phyloP scores from a whole-genome alignment of 495 filamentous ascomycete genomes.

The Penicillium cosmopolitanum region DNA sequence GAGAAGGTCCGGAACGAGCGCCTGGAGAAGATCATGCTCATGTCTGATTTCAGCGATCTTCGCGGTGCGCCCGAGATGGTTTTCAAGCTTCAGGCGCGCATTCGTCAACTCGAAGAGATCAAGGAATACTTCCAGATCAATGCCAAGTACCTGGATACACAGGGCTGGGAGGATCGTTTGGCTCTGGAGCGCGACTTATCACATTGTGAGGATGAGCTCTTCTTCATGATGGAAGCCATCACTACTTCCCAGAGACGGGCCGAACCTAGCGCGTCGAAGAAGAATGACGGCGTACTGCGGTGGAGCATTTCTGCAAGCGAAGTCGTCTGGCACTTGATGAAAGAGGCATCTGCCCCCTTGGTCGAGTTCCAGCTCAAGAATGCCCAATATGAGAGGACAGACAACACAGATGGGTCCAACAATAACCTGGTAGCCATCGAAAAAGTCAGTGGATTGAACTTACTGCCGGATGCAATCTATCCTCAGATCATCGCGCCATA shows the following conservation, averaged over 20 bases:
- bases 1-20: slow-evolving; percentile 94
- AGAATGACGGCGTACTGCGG: slow-evolving; percentile 71
- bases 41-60: slow-evolving; percentile 98
- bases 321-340: slow-evolving; percentile 95
- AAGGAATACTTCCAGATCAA: slow-evolving; percentile 95
- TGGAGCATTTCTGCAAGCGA: slow-evolving; percentile 91
- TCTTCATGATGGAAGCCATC: slow-evolving; percentile 99
- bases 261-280: slow-evolving; percentile 64
- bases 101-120: slow-evolving; percentile 94
- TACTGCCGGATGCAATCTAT: slow-evolving; percentile 88
- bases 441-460: slow-evolving; percentile 80
- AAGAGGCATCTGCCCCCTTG: slow-evolving; percentile 82
- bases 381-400: slow-evolving; percentile 88
- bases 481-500: slow-evolving; percentile 95
- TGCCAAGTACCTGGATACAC: slow-evolving; percentile 81
- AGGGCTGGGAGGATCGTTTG: slow-evolving; percentile 89
- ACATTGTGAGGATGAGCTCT: slow-evolving; percentile 92
- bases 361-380: slow-evolving; percentile 90
- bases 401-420: slow-evolving; percentile 96
- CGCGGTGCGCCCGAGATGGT: slow-evolving; percentile 94
- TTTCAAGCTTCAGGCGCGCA: slow-evolving; percentile 83
- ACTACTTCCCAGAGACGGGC: slow-evolving; percentile 90
- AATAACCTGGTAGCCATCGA: slow-evolving; percentile 88
- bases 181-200: slow-evolving; percentile 84
- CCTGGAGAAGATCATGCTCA: slow-evolving; percentile 97